Conservation (phyloP, 2,329 filamentous ascomycete species). For the Fusarium anguioides region DNA sequence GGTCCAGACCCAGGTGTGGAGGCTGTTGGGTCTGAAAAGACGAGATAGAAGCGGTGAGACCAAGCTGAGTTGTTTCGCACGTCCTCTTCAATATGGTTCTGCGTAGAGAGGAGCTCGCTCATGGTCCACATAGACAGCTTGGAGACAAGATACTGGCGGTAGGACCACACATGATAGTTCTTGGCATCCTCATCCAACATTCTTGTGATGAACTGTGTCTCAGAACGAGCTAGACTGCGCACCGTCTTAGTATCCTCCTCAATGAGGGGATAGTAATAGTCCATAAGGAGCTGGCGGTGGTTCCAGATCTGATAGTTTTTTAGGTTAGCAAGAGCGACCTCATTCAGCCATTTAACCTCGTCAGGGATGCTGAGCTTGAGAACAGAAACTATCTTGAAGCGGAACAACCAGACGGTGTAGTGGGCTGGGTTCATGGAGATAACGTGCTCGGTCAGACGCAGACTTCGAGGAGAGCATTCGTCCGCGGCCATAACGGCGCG, state of each 20-base stretch:
- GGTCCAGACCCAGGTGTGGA: constrained; percentile 61
- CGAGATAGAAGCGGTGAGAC: constrained; percentile 96
- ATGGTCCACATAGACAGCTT: constrained; percentile 77
- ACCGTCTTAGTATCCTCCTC: constrained; percentile 65
- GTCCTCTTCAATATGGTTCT: constrained; percentile 79
- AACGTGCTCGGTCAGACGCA: constrained; percentile 87
- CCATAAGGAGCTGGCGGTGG: constrained; percentile 73
- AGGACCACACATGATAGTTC: constrained; percentile 99
- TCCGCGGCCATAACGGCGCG: constrained; percentile 91
- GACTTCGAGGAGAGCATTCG: constrained; percentile 81
- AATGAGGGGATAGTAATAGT: constrained; percentile 69
- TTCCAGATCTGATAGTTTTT: constrained; percentile 99
- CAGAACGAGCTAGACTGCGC: constrained; percentile 69
- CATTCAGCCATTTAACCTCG: constrained; percentile 89
- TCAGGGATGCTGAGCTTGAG: constrained; percentile 72
- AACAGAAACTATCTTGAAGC: constrained; percentile 79
- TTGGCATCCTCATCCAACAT: constrained; percentile 92
- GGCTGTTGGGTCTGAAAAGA: constrained; percentile 73
- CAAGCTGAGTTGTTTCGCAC: constrained; percentile 97
- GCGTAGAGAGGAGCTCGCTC: constrained; percentile 76
- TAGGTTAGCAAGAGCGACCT: constrained; percentile 81
- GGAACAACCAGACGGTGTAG: constrained; percentile 98
- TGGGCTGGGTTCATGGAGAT: constrained; percentile 95
- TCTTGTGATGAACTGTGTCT: constrained; percentile 78
- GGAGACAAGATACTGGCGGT: constrained; percentile 77